phyloP scores from a whole-genome alignment of 2,329 filamentous ascomycete genomes.

The Dothidotthia symphoricarpi region DNA sequence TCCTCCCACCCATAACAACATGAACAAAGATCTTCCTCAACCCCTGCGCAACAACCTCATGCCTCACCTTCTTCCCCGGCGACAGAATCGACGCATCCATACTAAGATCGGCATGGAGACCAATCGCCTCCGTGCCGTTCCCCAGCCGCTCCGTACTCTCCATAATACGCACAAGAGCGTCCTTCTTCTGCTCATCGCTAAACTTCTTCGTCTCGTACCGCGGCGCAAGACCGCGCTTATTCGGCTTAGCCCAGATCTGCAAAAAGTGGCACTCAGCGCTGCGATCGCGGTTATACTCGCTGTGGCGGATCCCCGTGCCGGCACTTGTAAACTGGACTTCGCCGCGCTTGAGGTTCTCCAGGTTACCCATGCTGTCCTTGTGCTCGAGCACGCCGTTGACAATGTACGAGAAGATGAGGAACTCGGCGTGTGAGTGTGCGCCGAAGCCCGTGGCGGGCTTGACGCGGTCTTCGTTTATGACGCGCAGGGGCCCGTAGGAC shows the following conservation, averaged over 20 bases:
- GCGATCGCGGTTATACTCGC: conserved; percentile 73
- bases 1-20: conserved; percentile 63
- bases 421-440: conserved; percentile 80
- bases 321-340: conserved; percentile 90
- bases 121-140: conserved; percentile 70
- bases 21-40: conserved; percentile 75
- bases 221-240: conserved; percentile 69
- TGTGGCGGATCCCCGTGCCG: conserved; percentile 77
- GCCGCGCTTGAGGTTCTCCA: conserved; percentile 70
- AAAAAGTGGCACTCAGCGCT: conserved; percentile 75
- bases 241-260: conserved; percentile 85
- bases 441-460: conserved; percentile 73
- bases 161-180: conserved; percentile 71
- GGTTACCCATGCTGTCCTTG: conserved; percentile 75
- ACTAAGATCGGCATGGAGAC: conserved; percentile 78
- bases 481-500: conserved; percentile 72
- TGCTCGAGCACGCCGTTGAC: conserved; percentile 84
- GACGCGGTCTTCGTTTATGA: conserved; percentile 88
- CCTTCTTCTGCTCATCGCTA: conserved; percentile 68
- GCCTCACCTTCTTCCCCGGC: conserved; percentile 65
- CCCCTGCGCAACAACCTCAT: conserved; percentile 66
- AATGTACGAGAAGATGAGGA: conserved; percentile 88
- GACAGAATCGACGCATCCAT: conserved; percentile 77
- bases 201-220: conserved; percentile 75
- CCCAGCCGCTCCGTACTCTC: conserved; percentile 65